Conservation (phyloP, 2,329 filamentous ascomycete species). For the Aspergillus piperis region DNA sequence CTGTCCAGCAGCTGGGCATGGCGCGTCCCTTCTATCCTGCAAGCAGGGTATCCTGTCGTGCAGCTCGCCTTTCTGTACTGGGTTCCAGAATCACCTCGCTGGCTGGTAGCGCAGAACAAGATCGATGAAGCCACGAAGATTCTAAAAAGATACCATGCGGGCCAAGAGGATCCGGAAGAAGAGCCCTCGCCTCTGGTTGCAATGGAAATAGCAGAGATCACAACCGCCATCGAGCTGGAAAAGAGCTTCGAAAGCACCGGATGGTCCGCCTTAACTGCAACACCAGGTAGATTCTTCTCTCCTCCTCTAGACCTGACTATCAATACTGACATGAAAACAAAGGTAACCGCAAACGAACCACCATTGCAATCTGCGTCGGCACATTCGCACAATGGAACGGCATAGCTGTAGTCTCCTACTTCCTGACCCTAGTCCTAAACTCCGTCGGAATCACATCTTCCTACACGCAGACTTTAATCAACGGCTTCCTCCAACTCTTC, state of each 20-base stretch:
- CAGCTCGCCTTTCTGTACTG: conserved; percentile 60
- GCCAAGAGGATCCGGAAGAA: conserved; percentile 34
- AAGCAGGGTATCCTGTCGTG: conserved; percentile 60
- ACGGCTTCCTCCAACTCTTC: conserved; percentile 44
- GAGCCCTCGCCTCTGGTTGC: conserved; percentile 32
- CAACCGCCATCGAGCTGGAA: too few relatives aligned
- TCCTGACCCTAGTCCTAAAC: conserved; percentile 40
- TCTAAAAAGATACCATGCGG: conserved; percentile 41
- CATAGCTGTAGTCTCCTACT: conserved; percentile 49
- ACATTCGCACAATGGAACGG: conserved; percentile 58
- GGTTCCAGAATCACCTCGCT: conserved; percentile 68
- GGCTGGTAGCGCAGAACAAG: conserved; percentile 32
- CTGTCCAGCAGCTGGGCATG: conserved; percentile 45
- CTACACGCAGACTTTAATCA: conserved; percentile 45
- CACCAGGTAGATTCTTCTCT: too few relatives aligned
- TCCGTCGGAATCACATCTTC: conserved; percentile 41
- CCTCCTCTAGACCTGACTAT: too few relatives aligned
- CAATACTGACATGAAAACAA: too few relatives aligned
- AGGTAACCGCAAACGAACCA: too few relatives aligned
- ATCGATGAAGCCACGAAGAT: conserved; percentile 31
- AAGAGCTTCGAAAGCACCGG: too few relatives aligned
- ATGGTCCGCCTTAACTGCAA: too few relatives aligned
- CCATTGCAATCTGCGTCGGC: too few relatives aligned
- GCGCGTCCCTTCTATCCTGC: conserved; percentile 55
- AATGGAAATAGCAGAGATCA: conserved; percentile 39